Evolutionary conservation across 805 yeast genomes (phyloP).

Genomic region (Saccharomyces paradoxus): DNA sequence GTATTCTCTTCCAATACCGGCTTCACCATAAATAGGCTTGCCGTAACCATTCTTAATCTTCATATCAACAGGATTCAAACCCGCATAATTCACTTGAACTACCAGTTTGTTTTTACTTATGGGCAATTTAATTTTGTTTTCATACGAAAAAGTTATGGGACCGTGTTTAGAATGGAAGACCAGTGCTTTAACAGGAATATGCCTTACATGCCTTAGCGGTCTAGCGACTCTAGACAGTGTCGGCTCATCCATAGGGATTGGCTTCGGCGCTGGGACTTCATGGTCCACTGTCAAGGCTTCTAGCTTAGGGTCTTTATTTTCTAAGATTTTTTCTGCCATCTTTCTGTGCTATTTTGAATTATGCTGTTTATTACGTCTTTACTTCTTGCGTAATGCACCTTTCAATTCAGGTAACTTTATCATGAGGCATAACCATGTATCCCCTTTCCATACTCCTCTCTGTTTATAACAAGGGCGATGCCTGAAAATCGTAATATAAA

Average conservation of each 20-base stretch:
- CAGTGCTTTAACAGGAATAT: constrained; percentile 42
- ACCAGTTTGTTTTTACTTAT: constrained; percentile 41
- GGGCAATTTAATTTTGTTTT: constrained; percentile 44
- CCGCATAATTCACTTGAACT: constrained; percentile 50
- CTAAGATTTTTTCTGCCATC: constrained; percentile 13
- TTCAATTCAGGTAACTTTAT: background rate
- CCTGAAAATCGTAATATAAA: background rate
- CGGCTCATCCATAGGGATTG: constrained; percentile 16
- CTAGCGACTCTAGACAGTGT: constrained; percentile 34
- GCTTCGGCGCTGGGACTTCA: constrained; percentile 21
- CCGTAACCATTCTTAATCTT: constrained; percentile 50
- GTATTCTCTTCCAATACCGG: constrained; percentile 67
- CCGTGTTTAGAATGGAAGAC: constrained; percentile 35
- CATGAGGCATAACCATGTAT: background rate
- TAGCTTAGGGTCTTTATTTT: constrained; percentile 17
- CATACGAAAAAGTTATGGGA: constrained; percentile 41
- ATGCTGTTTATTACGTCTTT: background rate
- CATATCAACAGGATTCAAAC: constrained; percentile 60
- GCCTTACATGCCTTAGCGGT: constrained; percentile 44
- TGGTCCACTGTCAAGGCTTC: constrained; percentile 13
- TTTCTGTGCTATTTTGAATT: background rate
- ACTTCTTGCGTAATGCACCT: background rate
- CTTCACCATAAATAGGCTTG: constrained; percentile 43
- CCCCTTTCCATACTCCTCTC: background rate
- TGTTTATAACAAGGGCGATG: background rate